Base-by-base conservation (phyloP, 2,329 filamentous ascomycete genomes). In the Phoma sp. region DNA sequence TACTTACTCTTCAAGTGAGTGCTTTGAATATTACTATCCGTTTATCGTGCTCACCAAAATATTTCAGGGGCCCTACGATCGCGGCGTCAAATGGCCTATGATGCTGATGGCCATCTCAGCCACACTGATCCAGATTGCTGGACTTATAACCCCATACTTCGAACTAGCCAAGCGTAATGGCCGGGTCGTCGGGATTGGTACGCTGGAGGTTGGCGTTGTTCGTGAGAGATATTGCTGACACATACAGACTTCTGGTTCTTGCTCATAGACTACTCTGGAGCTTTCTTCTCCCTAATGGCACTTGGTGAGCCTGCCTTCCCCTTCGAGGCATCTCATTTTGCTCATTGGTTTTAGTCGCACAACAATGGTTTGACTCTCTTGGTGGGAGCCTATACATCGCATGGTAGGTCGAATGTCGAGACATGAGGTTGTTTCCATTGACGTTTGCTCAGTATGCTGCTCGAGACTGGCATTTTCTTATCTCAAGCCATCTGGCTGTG, bases 251-350 rank as follows among this genome's bases (percentile, higher is more conserved):
- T 80, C 66, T 71, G 84, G 11, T 89, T 89, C 60, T 69, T 88
- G 3, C 72, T 74, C 0, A 83, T 87, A 61, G 86, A 89, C 62
- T 86, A 80, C 52, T 61, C 79, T 1, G 86, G 86, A 2, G 86
- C 85, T 0, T 79, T 88, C 52, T 87, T 88, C 68, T 87, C 84
- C 0, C 77, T 88, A 22, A 80, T 88, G 77, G 83, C 85, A 1
- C 70, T 87, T 8, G 82, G 82, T 83, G 75, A 25, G 78, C 57
- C 1, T 10, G 3, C 6, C 27, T 9, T 11, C 14, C 40, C 11
- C 10, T 4, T 36, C 25, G 6, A 29, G 24, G 24, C 4, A n/a
- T 18, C 2, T n/a, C 13, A 13, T 18, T 3, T 30, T 32, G 22
- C 50, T 56, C 37, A 65, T 43, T 80, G 80, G 18, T 14, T 25